Percentiles rank a stretch among this genome's conserved stretches.
phyloP scores from a whole-genome alignment of 257 asterid species.

The Nicotiana sylvestris region DNA sequence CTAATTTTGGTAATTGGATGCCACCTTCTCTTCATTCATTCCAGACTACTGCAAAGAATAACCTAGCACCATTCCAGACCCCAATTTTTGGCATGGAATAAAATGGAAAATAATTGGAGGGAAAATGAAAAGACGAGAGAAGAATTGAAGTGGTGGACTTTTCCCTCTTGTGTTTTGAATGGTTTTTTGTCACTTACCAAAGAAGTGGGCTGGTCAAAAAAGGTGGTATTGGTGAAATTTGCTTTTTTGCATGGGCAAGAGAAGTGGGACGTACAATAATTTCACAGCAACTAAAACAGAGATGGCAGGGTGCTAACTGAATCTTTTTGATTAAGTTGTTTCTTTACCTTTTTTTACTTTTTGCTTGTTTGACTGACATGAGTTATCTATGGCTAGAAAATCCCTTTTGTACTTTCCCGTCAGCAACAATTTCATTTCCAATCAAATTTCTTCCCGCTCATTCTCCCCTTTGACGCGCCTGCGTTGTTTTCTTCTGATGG shows the following conservation, averaged over 20 bases:
- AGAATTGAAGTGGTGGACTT: background rate
- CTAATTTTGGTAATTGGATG: slow-evolving; percentile 34
- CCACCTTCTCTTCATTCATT: slow-evolving; percentile 30
- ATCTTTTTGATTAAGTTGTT: slow-evolving; percentile 8
- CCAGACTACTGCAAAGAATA: slow-evolving; percentile 29
- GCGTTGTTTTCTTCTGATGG: background rate
- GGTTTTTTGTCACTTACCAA: slow-evolving; percentile 10
- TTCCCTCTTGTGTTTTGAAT: slow-evolving; percentile 11
- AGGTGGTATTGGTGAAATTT: slow-evolving; percentile 12
- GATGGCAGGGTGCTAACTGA: slow-evolving; percentile 8
- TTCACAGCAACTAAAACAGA: slow-evolving; percentile 8
- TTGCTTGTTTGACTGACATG: slow-evolving; percentile 15
- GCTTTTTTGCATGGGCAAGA: slow-evolving; percentile 37
- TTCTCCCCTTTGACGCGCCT: background rate
- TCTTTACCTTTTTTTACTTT: background rate
- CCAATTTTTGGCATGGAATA: slow-evolving; percentile 52
- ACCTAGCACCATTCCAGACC: slow-evolving; percentile 36
- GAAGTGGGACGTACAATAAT: slow-evolving; percentile 40
- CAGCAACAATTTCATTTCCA: background rate
- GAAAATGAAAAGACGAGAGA: background rate
- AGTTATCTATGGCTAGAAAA: slow-evolving; percentile 7
- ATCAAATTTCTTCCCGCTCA: background rate
- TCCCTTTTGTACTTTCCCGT: slow-evolving; percentile 10
- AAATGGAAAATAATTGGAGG: background rate
- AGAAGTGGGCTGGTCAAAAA: slow-evolving; percentile 63